Conservation (phyloP, 768 basidiomycete genomes). For the Tylopilus intermedius region DNA sequence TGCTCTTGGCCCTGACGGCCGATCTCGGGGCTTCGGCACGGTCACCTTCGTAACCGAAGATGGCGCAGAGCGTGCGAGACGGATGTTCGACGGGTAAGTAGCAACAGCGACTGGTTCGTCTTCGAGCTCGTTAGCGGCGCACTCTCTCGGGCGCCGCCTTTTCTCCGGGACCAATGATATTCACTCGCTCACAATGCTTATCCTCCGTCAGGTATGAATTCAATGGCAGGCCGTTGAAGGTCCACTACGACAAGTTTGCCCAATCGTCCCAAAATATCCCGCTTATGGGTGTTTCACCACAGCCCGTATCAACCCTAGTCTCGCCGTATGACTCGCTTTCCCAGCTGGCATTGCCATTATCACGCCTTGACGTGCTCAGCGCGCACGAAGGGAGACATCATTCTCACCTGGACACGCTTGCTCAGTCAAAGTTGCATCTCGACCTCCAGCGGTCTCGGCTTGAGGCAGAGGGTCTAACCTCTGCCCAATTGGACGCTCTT, state of each 20-base stretch:
- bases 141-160: not conserved
- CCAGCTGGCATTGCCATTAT: slow-evolving; percentile 20
- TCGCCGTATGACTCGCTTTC: slow-evolving; percentile 21
- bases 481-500: slow-evolving; percentile 27
- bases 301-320: slow-evolving; percentile 6
- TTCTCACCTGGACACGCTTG: slow-evolving; percentile 20
- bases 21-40: slow-evolving; percentile 89
- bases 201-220: slow-evolving; percentile 65
- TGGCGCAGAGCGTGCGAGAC: slow-evolving; percentile 80
- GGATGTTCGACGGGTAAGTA: slow-evolving; percentile 86
- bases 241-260: slow-evolving; percentile 84
- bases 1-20: slow-evolving; percentile 79
- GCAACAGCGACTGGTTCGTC: not conserved
- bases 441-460: slow-evolving; percentile 26
- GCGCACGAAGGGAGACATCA: slow-evolving; percentile 21
- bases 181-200: slow-evolving; percentile 6
- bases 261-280: slow-evolving; percentile 31
- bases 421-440: slow-evolving; percentile 23
- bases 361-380: slow-evolving; percentile 22
- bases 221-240: slow-evolving; percentile 81
- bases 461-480: slow-evolving; percentile 22
- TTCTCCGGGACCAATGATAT: not conserved
- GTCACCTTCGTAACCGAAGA: slow-evolving; percentile 79
- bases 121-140: not conserved
- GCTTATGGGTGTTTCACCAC: slow-evolving; percentile 21